phyloP scores from a whole-genome alignment of 192 early-diverging fungal species.

The Chytriomyces sp. region DNA sequence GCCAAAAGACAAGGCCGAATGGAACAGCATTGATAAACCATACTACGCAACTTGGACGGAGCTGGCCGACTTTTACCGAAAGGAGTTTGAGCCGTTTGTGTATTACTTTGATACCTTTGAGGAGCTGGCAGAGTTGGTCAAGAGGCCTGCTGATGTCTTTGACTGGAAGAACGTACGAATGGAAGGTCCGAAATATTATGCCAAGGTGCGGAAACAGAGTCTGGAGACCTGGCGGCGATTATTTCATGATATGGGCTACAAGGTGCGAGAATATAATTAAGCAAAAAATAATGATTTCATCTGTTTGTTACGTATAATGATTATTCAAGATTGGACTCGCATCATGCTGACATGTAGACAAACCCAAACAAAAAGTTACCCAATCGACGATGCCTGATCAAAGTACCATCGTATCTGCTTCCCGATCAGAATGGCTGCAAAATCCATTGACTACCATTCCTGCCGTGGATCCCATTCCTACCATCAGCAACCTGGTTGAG shows the following conservation, averaged over 20 bases:
- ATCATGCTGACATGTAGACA: no score
- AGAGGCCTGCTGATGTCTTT: neutral
- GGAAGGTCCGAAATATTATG: constrained; percentile 16
- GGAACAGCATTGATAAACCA: neutral
- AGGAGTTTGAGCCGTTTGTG: constrained; percentile 19
- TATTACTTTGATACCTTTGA: constrained; percentile 23
- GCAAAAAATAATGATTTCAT: neutral
- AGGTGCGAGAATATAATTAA: neutral
- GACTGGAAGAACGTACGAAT: constrained; percentile 18
- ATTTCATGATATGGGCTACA: constrained; percentile 5
- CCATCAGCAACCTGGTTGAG: neutral
- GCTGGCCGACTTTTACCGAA: constrained; percentile 6
- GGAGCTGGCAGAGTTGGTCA: constrained; percentile 1
- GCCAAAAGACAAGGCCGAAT: neutral
- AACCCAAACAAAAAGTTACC: neutral
- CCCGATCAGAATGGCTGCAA: neutral
- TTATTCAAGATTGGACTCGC: no score
- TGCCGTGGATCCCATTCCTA: neutral
- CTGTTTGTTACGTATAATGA: no score
- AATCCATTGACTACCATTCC: neutral
- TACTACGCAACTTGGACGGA: constrained; percentile 8
- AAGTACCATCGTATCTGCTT: no score
- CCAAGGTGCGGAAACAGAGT: neutral
- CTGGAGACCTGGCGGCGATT: constrained; percentile 1
- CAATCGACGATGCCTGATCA: neutral